Evolutionary conservation across 371 early-diverging fungal genomes (phyloP).

Genomic region (Rhizopus sp.): DNA sequence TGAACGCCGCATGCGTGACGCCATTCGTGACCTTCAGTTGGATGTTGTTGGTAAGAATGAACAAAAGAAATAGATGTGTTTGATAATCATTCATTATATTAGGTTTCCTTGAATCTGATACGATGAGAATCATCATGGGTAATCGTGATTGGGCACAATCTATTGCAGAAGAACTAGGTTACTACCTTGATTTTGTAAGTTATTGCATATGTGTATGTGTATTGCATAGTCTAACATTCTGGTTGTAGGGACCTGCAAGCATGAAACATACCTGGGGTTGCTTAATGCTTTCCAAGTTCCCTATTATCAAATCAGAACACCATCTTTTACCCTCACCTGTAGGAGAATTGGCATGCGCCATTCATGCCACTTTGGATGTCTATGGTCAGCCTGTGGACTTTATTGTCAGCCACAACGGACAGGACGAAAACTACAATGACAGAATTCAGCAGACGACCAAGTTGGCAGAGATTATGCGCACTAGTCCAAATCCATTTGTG

Average conservation of each 20-base stretch:
- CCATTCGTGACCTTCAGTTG: slow-evolving; percentile 73
- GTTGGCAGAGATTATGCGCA: slow-evolving; percentile 76
- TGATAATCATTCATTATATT: background rate
- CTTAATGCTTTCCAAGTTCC: slow-evolving; percentile 83
- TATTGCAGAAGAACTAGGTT: slow-evolving; percentile 74
- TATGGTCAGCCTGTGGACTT: slow-evolving; percentile 81
- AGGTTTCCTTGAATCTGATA: slow-evolving; percentile 80
- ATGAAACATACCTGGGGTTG: slow-evolving; percentile 90
- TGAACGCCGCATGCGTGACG: slow-evolving; percentile 73
- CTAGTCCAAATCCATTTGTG: slow-evolving; percentile 73
- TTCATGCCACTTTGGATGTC: slow-evolving; percentile 84
- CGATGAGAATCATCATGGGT: slow-evolving; percentile 83
- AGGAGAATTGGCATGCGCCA: slow-evolving; percentile 85
- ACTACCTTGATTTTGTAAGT: slow-evolving; percentile 76
- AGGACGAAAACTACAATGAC: slow-evolving; percentile 79
- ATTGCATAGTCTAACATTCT: background rate
- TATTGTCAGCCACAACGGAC: slow-evolving; percentile 85
- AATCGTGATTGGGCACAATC: slow-evolving; percentile 85
- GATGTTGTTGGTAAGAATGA: slow-evolving; percentile 74
- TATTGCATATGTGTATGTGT: background rate
- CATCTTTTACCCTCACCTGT: slow-evolving; percentile 80
- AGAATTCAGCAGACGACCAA: slow-evolving; percentile 79
- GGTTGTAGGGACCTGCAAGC: slow-evolving; percentile 65
- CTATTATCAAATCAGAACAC: slow-evolving; percentile 71
- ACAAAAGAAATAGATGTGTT: background rate